These are phyloP conservation scores for Jacaranda copaia DNA, from an alignment of 257 asterid genomes.

Conservation along the genomic window DNA sequence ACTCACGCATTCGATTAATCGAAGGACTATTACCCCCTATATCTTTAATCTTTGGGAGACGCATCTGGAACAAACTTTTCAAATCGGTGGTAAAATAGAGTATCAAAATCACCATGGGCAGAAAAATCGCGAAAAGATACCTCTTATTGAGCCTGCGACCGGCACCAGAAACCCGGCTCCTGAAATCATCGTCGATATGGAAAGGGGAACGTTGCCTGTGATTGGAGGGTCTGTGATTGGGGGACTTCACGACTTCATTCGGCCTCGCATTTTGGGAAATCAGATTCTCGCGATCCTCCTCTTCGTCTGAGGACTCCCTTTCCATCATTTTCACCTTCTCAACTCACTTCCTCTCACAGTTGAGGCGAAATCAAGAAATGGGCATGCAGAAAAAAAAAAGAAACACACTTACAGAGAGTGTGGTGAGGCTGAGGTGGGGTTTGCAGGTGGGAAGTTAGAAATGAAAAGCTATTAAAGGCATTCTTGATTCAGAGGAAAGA, in stretches of 20 bases:
- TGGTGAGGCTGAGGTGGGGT: not conserved
- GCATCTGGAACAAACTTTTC: slow-evolving; percentile 55
- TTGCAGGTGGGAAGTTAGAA: not conserved
- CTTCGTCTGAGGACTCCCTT: slow-evolving; percentile 78
- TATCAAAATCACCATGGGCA: slow-evolving; percentile 62
- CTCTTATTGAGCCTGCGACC: slow-evolving; percentile 58
- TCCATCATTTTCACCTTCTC: slow-evolving; percentile 46
- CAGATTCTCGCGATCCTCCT: slow-evolving; percentile 78
- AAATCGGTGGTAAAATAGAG: slow-evolving; percentile 70
- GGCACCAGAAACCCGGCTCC: slow-evolving; percentile 38
- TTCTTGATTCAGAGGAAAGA: slow-evolving; percentile 34
- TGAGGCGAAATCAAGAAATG: slow-evolving; percentile 28
- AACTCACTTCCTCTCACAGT: slow-evolving; percentile 15
- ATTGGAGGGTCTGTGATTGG: slow-evolving; percentile 52
- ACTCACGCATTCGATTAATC: slow-evolving; percentile 76
- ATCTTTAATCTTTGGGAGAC: slow-evolving; percentile 46
- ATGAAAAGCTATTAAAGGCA: slow-evolving; percentile 2
- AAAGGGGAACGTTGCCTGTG: slow-evolving; percentile 47
- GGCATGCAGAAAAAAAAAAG: not conserved
- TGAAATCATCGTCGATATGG: slow-evolving; percentile 50
- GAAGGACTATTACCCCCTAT: slow-evolving; percentile 41
- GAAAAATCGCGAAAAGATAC: slow-evolving; percentile 61
- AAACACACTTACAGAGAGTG: not conserved
- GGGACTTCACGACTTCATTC: slow-evolving; percentile 50
- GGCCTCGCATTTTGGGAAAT: slow-evolving; percentile 63